phyloP scores from a whole-genome alignment of 2,329 filamentous ascomycete species.

The Aplosporella prunicola region DNA sequence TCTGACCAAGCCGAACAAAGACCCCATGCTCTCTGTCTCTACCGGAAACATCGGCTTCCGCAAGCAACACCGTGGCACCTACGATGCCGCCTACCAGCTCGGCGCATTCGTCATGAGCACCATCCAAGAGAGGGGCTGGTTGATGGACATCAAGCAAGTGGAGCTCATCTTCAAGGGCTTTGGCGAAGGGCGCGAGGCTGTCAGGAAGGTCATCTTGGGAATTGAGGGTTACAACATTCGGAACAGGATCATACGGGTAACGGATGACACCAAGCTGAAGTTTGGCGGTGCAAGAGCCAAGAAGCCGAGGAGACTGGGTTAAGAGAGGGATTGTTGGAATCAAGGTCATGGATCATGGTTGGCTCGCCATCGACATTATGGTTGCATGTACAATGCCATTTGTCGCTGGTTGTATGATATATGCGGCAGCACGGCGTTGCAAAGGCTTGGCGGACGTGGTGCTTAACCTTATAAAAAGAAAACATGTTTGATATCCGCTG shows the following conservation, averaged over 20 bases:
- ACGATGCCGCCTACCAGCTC: constrained; percentile 88
- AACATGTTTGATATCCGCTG: too few relatives aligned
- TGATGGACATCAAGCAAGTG: constrained; percentile 63
- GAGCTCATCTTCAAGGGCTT: constrained; percentile 81
- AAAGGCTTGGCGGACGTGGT: too few relatives aligned
- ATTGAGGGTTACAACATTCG: constrained; percentile 70
- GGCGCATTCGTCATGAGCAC: constrained; percentile 72
- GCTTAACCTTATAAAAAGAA: too few relatives aligned
- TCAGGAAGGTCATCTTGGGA: constrained; percentile 80
- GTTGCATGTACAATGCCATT: not conserved
- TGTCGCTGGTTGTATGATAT: constrained; percentile 3
- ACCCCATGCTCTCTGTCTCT: constrained; percentile 70
- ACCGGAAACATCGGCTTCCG: constrained; percentile 86
- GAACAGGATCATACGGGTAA: constrained; percentile 65
- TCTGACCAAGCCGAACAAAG: constrained; percentile 69
- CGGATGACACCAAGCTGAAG: constrained; percentile 83
- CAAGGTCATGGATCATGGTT: not conserved
- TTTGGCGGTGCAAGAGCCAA: constrained; percentile 88
- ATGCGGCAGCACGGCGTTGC: not conserved
- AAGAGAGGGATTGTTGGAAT: constrained; percentile 7
- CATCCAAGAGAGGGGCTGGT: constrained; percentile 72
- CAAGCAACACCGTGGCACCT: constrained; percentile 69
- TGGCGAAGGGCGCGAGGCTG: constrained; percentile 77
- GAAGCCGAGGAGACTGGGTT: constrained; percentile 72
- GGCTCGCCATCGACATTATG: not conserved